These are phyloP conservation scores for Sarocladiaceae sp. DNA, from an alignment of 2,329 filamentous ascomycete genomes.

Conservation along the genomic window DNA sequence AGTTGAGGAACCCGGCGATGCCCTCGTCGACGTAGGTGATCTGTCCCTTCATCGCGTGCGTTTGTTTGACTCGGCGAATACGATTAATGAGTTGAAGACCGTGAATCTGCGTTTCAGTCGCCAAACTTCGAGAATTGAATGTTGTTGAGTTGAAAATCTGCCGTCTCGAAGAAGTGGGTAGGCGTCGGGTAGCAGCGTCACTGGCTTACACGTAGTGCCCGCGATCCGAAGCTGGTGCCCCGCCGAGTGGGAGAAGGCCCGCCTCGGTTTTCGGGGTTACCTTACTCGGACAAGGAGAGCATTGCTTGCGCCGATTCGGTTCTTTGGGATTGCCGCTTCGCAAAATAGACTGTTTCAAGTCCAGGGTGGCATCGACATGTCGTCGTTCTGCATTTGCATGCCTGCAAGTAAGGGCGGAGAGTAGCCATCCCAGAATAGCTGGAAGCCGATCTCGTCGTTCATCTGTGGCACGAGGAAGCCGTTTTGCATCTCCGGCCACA, in stretches of 20 bases:
- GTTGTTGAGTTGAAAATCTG: background rate
- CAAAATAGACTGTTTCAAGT: background rate
- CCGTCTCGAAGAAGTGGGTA: background rate
- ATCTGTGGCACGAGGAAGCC: slow-evolving; percentile 8
- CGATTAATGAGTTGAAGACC: background rate
- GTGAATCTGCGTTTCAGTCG: background rate
- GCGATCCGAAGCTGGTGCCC: background rate
- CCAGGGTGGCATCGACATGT: slow-evolving; percentile 4
- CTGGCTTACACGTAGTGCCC: background rate
- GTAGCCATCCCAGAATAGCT: slow-evolving; percentile 6
- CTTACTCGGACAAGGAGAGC: too few relatives aligned
- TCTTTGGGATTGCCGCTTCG: too few relatives aligned
- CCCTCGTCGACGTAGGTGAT: slow-evolving; percentile 15
- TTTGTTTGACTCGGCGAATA: background rate
- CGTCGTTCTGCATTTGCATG: slow-evolving; percentile 9
- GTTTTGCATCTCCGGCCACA: slow-evolving; percentile 6
- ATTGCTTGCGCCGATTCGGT: background rate
- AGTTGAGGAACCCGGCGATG: slow-evolving; percentile 22
- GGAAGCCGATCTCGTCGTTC: slow-evolving; percentile 6
- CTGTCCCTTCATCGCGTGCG: background rate
- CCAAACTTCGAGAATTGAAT: background rate
- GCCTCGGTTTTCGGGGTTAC: too few relatives aligned
- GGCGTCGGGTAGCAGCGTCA: background rate
- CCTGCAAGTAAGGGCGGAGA: background rate
- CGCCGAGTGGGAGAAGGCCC: background rate